Conservation (phyloP, 2,329 filamentous ascomycete species). For the Alternaria brassicicola region DNA sequence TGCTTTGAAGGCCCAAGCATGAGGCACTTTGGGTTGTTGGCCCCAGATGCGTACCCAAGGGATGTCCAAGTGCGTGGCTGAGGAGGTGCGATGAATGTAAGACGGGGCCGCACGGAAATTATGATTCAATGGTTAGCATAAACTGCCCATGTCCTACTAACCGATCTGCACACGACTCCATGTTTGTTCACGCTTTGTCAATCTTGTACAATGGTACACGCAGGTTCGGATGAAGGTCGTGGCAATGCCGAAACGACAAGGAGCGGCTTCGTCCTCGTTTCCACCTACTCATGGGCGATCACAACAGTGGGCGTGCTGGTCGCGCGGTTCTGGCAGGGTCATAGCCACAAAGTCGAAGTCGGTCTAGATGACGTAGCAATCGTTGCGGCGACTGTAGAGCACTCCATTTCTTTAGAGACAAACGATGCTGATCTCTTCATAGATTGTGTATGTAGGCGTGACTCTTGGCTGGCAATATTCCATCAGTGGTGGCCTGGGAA, state of each 20-base stretch:
- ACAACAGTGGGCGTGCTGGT: slow-evolving; percentile 18
- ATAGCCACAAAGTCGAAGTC: slow-evolving; percentile 20
- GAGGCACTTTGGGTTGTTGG: neutral
- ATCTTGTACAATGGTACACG: neutral
- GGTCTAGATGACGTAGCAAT: slow-evolving; percentile 24
- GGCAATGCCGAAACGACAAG: slow-evolving; percentile 14
- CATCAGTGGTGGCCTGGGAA: slow-evolving; percentile 25
- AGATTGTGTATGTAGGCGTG: slow-evolving; percentile 20
- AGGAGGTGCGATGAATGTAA: neutral
- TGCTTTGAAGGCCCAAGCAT: neutral
- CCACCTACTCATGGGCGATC: slow-evolving; percentile 26
- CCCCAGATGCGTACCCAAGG: neutral
- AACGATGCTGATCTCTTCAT: slow-evolving; percentile 1
- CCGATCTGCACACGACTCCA: neutral
- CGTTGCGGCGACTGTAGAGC: slow-evolving; percentile 21
- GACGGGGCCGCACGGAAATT: neutral
- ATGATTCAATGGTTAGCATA: neutral
- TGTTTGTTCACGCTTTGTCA: neutral
- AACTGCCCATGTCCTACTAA: neutral
- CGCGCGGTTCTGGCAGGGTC: slow-evolving; percentile 18
- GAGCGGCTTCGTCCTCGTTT: slow-evolving; percentile 24
- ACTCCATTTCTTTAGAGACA: neutral
- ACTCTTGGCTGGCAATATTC: slow-evolving; percentile 24
- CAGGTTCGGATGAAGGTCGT: slow-evolving; percentile 5
- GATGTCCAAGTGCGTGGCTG: neutral